phyloP scores from a whole-genome alignment of 805 yeast genomes.

The Candida adriatica region DNA sequence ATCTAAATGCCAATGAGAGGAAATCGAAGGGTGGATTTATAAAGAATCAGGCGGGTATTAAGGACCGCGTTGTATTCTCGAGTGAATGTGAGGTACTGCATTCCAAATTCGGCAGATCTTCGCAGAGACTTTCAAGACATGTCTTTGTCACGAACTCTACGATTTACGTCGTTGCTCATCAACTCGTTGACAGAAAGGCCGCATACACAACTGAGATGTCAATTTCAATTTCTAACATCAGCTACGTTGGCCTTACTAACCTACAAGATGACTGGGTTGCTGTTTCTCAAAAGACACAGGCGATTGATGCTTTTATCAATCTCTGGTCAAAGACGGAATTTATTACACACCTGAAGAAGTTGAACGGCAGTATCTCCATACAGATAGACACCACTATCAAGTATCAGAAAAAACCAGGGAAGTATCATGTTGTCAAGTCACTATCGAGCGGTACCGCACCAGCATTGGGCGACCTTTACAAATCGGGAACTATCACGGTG shows the following conservation, averaged over 20 bases:
- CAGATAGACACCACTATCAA: constrained; percentile 64
- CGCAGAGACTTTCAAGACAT: constrained; percentile 67
- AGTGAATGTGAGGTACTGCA: constrained; percentile 72
- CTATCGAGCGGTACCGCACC: constrained; percentile 61
- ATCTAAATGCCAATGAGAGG: constrained; percentile 72
- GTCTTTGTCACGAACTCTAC: constrained; percentile 58
- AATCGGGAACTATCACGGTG: constrained; percentile 82
- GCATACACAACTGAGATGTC: constrained; percentile 56
- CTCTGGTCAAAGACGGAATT: constrained; percentile 86
- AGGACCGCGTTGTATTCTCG: constrained; percentile 70
- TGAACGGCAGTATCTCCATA: constrained; percentile 52
- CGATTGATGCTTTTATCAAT: constrained; percentile 76
- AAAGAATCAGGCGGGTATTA: constrained; percentile 59
- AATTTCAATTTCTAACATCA: constrained; percentile 53
- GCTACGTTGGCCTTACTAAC: constrained; percentile 59
- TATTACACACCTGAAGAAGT: constrained; percentile 60
- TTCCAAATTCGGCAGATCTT: constrained; percentile 89
- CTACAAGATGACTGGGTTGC: constrained; percentile 94
- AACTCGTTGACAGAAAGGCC: constrained; percentile 54
- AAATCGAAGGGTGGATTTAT: constrained; percentile 76
- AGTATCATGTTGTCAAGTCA: constrained; percentile 65
- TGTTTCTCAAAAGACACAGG: constrained; percentile 27
- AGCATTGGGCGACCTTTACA: constrained; percentile 62
- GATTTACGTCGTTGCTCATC: constrained; percentile 69
- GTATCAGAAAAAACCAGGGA: constrained; percentile 90